These are phyloP conservation scores for Chloris gayana DNA, from an alignment of 176 grass and related monocot genomes.

Conservation along the genomic window DNA sequence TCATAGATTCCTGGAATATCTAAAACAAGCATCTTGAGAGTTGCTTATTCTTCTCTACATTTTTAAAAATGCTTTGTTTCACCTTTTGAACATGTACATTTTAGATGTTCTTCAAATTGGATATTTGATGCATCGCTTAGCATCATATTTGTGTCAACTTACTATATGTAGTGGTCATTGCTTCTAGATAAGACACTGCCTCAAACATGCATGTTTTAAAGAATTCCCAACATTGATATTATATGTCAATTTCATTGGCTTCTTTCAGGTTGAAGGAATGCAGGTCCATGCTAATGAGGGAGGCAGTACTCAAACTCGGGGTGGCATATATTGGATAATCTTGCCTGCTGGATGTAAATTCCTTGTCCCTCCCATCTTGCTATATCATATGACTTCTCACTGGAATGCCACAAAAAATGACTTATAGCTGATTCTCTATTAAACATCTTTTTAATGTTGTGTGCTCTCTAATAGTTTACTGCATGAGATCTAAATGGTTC, in stretches of 20 bases:
- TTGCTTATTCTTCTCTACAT: not conserved
- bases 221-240: not conserved
- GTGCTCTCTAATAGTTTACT: slow-evolving; percentile 5
- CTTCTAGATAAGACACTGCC: not conserved
- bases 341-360: slow-evolving; percentile 94
- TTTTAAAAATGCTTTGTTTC: not conserved
- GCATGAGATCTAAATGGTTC: not conserved
- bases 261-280: slow-evolving; percentile 88
- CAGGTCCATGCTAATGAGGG: slow-evolving; percentile 97
- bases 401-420: slow-evolving; percentile 22
- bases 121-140: not conserved
- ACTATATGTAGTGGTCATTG: not conserved
- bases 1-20: slow-evolving; percentile 21
- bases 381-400: slow-evolving; percentile 2
- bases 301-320: slow-evolving; percentile 84
- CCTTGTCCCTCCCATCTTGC: slow-evolving; percentile 10
- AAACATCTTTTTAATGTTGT: not conserved
- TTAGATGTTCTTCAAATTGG: slow-evolving; percentile 1
- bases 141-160: slow-evolving; percentile 13
- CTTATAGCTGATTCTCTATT: not conserved
- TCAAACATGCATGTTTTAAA: not conserved
- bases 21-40: not conserved
- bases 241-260: slow-evolving; percentile 22
- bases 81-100: not conserved
- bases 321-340: slow-evolving; percentile 99